Conservation (phyloP, 2,329 filamentous ascomycete genomes). For the Aspergillus transmontanensis region DNA sequence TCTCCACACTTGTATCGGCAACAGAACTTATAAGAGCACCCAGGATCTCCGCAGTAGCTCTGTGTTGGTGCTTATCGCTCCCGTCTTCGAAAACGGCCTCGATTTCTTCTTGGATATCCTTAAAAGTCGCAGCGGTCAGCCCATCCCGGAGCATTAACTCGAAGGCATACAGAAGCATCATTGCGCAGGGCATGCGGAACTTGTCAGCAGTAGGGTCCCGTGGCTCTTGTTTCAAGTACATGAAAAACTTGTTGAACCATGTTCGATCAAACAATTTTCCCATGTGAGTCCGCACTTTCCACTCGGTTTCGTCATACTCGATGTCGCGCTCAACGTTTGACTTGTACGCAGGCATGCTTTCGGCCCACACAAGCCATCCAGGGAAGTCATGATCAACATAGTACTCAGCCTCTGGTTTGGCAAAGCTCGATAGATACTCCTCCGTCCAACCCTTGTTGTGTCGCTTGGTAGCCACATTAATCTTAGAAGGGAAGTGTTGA, state of each 20-base stretch:
- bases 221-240: constrained; percentile 94
- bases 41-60: constrained; percentile 90
- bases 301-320: constrained; percentile 81
- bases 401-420: constrained; percentile 76
- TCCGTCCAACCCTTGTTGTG: constrained; percentile 78
- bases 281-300: constrained; percentile 72
- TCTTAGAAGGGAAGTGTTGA: constrained; percentile 74
- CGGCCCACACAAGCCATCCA: constrained; percentile 95
- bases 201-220: constrained; percentile 78
- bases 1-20: constrained; percentile 72
- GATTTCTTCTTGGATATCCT: constrained; percentile 83
- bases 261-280: constrained; percentile 76
- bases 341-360: constrained; percentile 78
- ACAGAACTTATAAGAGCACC: constrained; percentile 81
- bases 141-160: constrained; percentile 80
- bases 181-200: constrained; percentile 85
- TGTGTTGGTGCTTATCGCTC: constrained; percentile 95
- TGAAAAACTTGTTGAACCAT: constrained; percentile 88
- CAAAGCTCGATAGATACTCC: constrained; percentile 76
- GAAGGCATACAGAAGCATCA: constrained; percentile 85
- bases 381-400: constrained; percentile 91
- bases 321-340: constrained; percentile 67
- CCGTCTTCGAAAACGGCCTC: constrained; percentile 83
- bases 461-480: constrained; percentile 71
- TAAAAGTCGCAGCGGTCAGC: constrained; percentile 74